Evolutionary conservation across 805 yeast species (phyloP).

Genomic region (Ogataea ganodermae): DNA sequence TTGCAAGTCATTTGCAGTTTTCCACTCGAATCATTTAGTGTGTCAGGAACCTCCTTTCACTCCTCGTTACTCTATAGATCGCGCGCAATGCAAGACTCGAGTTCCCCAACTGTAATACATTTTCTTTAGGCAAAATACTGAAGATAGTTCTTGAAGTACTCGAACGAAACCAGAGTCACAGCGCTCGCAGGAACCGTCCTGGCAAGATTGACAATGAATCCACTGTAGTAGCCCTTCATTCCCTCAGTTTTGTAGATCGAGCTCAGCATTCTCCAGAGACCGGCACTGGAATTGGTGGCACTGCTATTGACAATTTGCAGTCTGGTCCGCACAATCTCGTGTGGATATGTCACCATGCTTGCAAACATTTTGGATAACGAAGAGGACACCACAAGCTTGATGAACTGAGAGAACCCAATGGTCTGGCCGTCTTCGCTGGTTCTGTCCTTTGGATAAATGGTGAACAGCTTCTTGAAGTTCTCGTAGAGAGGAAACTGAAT

Average conservation of each 20-base stretch:
- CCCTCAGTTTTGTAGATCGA: constrained; percentile 68
- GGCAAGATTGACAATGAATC: constrained; percentile 80
- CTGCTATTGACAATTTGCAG: constrained; percentile 60
- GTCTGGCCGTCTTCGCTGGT: constrained; percentile 12
- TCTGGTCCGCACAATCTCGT: constrained; percentile 89
- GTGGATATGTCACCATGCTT: constrained; percentile 88
- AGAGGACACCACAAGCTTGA: constrained; percentile 63
- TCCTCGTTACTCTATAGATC: too few relatives aligned
- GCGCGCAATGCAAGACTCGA: too few relatives aligned
- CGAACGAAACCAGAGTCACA: constrained; percentile 91
- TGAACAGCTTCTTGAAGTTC: constrained; percentile 60
- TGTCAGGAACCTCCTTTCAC: too few relatives aligned
- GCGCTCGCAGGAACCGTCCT: constrained; percentile 96
- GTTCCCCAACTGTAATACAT: too few relatives aligned
- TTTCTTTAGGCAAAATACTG: constrained; percentile 19
- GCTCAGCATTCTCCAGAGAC: constrained; percentile 34
- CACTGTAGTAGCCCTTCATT: constrained; percentile 80
- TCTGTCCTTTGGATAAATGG: constrained; percentile 14
- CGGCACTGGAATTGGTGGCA: constrained; percentile 28
- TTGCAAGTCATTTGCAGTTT: too few relatives aligned
- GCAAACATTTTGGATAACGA: constrained; percentile 86
- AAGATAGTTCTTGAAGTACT: constrained; percentile 65
- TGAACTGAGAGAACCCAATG: constrained; percentile 26
- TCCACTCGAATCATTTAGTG: too few relatives aligned
- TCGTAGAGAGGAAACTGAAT: constrained; percentile 96